phyloP scores from a whole-genome alignment of 2,329 filamentous ascomycete species.

The Monosporascus cannonballus region DNA sequence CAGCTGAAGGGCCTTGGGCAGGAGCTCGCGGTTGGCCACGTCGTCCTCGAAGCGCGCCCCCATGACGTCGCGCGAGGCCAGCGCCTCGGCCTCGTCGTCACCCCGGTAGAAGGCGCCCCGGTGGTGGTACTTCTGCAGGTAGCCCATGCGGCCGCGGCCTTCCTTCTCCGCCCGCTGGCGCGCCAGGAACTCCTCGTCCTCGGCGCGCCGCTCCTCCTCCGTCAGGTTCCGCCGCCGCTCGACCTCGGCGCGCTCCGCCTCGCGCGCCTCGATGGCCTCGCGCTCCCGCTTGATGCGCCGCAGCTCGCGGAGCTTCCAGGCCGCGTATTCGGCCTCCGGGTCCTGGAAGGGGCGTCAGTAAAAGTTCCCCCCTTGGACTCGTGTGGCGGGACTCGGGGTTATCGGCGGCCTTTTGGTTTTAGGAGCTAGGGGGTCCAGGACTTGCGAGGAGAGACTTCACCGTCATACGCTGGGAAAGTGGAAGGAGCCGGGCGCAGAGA shows the following conservation, averaged over 20 bases:
- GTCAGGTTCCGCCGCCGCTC: slow-evolving; percentile 84
- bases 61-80: slow-evolving; percentile 80
- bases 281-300: slow-evolving; percentile 83
- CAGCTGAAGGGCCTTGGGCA: slow-evolving; percentile 89
- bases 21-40: slow-evolving; percentile 69
- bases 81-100: slow-evolving; percentile 66
- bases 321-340: slow-evolving; percentile 80
- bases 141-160: slow-evolving; percentile 72
- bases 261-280: slow-evolving; percentile 73
- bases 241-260: slow-evolving; percentile 81
- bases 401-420: too few species aligned
- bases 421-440: too few species aligned
- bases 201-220: slow-evolving; percentile 75
- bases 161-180: slow-evolving; percentile 77
- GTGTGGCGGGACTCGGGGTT: too few species aligned
- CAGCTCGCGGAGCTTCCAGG: slow-evolving; percentile 91
- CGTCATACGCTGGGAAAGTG: too few species aligned
- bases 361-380: background rate
- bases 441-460: too few species aligned
- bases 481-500: too few species aligned
- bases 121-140: slow-evolving; percentile 95
- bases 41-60: slow-evolving; percentile 79
- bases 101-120: slow-evolving; percentile 94
- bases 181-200: slow-evolving; percentile 74
- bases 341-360: slow-evolving; percentile 42